phyloP scores from a whole-genome alignment of 176 grass and related monocot species.

The Poa pratensis region DNA sequence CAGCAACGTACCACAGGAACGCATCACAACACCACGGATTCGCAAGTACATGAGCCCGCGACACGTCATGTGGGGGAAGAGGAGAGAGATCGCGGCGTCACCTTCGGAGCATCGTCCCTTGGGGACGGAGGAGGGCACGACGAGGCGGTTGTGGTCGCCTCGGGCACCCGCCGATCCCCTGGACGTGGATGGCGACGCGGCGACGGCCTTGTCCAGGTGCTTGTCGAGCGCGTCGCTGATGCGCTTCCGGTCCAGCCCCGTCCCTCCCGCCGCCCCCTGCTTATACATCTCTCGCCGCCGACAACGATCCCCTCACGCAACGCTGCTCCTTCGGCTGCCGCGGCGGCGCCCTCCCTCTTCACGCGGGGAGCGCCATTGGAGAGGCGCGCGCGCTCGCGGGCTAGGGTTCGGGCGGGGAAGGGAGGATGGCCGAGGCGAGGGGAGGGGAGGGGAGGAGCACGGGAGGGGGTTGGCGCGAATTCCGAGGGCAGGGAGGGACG shows the following conservation, averaged over 20 bases:
- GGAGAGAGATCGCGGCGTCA: neutral
- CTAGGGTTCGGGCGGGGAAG: constrained; percentile 42
- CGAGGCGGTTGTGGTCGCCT: constrained; percentile 54
- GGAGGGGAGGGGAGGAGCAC: neutral
- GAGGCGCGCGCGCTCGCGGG: neutral
- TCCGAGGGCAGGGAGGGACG: constrained; percentile 32
- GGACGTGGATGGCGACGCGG: constrained; percentile 53
- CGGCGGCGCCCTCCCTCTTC: constrained; percentile 20
- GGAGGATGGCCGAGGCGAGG: neutral
- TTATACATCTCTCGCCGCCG: constrained; percentile 51
- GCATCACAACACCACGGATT: neutral
- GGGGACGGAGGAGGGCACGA: constrained; percentile 57
- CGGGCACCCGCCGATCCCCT: constrained; percentile 52
- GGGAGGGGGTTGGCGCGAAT: constrained; percentile 29
- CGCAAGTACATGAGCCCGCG: no score
- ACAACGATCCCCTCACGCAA: neutral
- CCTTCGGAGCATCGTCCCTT: constrained; percentile 61
- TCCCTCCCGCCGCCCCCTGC: constrained; percentile 43
- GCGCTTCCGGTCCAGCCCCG: constrained; percentile 64
- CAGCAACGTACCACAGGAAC: neutral
- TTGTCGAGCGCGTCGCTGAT: constrained; percentile 73
- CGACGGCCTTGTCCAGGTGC: constrained; percentile 65
- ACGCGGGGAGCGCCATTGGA: constrained; percentile 45
- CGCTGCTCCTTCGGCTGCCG: neutral
- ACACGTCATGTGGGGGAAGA: neutral